phyloP scores from a whole-genome alignment of 1,139 yeast species.

The Sugiyamaella grinbergsii region DNA sequence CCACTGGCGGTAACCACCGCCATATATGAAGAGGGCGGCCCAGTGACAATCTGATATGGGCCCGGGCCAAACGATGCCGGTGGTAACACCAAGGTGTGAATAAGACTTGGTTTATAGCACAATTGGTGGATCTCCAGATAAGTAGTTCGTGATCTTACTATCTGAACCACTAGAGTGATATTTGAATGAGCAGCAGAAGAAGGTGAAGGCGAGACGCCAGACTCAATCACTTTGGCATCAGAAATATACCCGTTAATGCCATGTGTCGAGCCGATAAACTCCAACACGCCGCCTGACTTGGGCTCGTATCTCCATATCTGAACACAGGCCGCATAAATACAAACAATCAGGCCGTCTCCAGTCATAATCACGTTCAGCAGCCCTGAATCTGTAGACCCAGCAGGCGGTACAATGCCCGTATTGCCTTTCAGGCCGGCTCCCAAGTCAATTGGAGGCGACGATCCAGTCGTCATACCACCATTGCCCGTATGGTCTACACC shows the following conservation, averaged over 20 bases:
- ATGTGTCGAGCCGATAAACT: constrained; percentile 30
- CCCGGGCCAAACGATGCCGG: constrained; percentile 35
- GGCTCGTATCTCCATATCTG: constrained; percentile 33
- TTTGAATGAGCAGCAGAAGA: background rate
- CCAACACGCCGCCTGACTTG: constrained; percentile 28
- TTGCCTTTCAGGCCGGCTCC: background rate
- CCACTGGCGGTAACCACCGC: constrained; percentile 32
- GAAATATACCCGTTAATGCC: constrained; percentile 31
- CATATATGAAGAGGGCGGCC: constrained; percentile 20
- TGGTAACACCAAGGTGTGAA: constrained; percentile 32
- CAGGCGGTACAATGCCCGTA: background rate
- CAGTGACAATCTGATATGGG: constrained; percentile 29
- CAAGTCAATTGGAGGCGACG: too few relatives aligned
- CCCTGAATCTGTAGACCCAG: constrained; percentile 4
- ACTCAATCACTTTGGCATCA: constrained; percentile 22
- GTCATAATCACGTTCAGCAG: background rate
- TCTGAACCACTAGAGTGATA: constrained; percentile 28
- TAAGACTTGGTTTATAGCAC: constrained; percentile 23
- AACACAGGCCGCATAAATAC: constrained; percentile 29
- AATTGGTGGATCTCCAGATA: constrained; percentile 31
- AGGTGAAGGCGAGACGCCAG: too few relatives aligned
- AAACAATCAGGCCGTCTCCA: constrained; percentile 22
- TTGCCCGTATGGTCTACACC: too few relatives aligned
- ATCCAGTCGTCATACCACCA: too few relatives aligned
- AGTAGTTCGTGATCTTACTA: constrained; percentile 24